These are phyloP conservation scores for Artemisia tridentata DNA, from an alignment of 129 eudicot genomes.

Conservation along the genomic window DNA sequence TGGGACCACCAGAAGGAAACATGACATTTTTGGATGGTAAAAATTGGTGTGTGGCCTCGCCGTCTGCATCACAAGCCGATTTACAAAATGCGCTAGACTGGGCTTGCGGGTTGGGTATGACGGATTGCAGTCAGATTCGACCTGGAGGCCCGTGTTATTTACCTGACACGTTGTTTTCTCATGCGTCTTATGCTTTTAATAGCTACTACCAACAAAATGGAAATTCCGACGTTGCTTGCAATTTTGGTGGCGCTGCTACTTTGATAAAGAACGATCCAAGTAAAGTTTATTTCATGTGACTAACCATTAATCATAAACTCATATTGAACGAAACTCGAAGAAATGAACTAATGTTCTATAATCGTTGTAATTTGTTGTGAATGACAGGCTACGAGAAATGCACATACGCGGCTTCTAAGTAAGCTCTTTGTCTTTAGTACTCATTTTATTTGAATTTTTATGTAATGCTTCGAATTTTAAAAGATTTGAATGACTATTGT, in stretches of 20 bases:
- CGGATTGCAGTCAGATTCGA: constrained; percentile 55
- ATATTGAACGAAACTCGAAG: neutral
- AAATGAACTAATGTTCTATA: no score
- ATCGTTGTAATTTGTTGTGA: neutral
- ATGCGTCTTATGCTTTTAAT: constrained; percentile 73
- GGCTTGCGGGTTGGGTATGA: constrained; percentile 68
- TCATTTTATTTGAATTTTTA: neutral
- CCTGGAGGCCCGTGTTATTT: constrained; percentile 52
- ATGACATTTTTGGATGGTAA: constrained; percentile 62
- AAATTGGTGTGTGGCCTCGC: constrained; percentile 66
- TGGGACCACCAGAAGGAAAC: constrained; percentile 73
- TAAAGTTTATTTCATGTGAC: constrained; percentile 22
- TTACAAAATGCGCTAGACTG: constrained; percentile 61
- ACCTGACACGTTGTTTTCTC: constrained; percentile 58
- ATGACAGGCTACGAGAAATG: constrained; percentile 59
- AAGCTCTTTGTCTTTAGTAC: constrained; percentile 16
- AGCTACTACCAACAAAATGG: constrained; percentile 73
- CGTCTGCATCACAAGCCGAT: constrained; percentile 44
- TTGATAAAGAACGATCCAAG: constrained; percentile 52
- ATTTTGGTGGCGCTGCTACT: constrained; percentile 61
- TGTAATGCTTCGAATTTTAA: neutral
- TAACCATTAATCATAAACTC: neutral
- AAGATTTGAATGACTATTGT: neutral
- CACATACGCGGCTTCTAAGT: constrained; percentile 45
- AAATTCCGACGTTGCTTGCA: constrained; percentile 62